Evolutionary conservation across 345 rosid genomes (phyloP).

Genomic region (Heritiera fomes): DNA sequence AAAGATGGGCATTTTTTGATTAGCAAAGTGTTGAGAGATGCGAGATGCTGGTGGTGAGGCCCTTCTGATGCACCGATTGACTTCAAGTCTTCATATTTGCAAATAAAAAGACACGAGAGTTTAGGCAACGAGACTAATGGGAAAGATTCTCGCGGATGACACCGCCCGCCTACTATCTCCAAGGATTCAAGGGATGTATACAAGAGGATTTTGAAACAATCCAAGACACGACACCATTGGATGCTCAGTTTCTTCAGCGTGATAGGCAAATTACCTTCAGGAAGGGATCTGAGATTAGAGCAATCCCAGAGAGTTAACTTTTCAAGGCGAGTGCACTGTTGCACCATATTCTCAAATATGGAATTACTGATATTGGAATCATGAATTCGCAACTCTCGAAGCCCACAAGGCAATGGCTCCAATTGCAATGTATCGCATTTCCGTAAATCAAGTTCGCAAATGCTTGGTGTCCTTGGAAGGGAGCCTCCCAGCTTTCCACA

Average conservation of each 20-base stretch:
- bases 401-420: neutral
- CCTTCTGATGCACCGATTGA: neutral
- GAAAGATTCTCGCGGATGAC: neutral
- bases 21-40: neutral
- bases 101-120: neutral
- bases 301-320: neutral
- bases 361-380: neutral
- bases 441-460: neutral
- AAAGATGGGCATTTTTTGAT: neutral
- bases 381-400: neutral
- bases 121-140: neutral
- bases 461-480: neutral
- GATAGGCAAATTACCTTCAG: neutral
- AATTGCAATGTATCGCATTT: neutral
- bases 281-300: neutral
- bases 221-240: neutral
- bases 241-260: neutral
- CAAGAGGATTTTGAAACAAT: neutral
- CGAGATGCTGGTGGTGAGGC: neutral
- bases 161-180: neutral
- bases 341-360: neutral
- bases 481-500: neutral
- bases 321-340: neutral
- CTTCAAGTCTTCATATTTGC: neutral
- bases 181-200: neutral